Percentiles rank a stretch among this genome's conserved stretches.
phyloP scores from a whole-genome alignment of 805 yeast species.

The Nakazawaea ishiwadae region DNA sequence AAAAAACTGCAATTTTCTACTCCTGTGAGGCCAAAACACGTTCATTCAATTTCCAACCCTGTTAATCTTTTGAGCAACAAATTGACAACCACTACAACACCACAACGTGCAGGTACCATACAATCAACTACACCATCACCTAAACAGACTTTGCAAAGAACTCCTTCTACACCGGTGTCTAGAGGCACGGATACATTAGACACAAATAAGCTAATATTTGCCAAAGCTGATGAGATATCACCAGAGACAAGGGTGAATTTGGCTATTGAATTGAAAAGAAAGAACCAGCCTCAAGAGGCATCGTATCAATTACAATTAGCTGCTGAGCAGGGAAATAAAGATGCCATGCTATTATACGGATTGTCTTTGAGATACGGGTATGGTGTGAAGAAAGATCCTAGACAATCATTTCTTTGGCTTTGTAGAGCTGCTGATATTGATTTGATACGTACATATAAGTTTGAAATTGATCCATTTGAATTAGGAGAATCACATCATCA shows the following conservation, averaged over 20 bases:
- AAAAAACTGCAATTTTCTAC: constrained; percentile 9
- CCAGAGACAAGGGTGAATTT: constrained; percentile 31
- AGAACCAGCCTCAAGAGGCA: constrained; percentile 63
- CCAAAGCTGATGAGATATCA: constrained; percentile 15
- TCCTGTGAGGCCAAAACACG: constrained; percentile 14
- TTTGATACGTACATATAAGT: constrained; percentile 16
- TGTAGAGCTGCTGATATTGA: constrained; percentile 44
- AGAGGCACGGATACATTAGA: not conserved
- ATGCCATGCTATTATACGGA: constrained; percentile 69
- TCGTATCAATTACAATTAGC: constrained; percentile 64
- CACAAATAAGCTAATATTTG: constrained; percentile 1
- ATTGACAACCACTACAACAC: not conserved
- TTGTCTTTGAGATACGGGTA: constrained; percentile 63
- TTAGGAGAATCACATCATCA: constrained; percentile 22
- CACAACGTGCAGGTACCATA: not conserved
- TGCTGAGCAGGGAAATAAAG: constrained; percentile 53
- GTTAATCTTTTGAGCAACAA: constrained; percentile 14
- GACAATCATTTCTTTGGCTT: constrained; percentile 56
- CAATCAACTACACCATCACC: constrained; percentile 10
- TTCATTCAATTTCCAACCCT: constrained; percentile 24
- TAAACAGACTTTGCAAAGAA: constrained; percentile 1
- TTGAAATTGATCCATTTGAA: constrained; percentile 29
- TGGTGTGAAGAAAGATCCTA: constrained; percentile 56
- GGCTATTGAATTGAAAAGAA: constrained; percentile 46
- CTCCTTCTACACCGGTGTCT: constrained; percentile 9